Conservation (phyloP, 441 rosid genomes). For the Eutrema salsugineum region DNA sequence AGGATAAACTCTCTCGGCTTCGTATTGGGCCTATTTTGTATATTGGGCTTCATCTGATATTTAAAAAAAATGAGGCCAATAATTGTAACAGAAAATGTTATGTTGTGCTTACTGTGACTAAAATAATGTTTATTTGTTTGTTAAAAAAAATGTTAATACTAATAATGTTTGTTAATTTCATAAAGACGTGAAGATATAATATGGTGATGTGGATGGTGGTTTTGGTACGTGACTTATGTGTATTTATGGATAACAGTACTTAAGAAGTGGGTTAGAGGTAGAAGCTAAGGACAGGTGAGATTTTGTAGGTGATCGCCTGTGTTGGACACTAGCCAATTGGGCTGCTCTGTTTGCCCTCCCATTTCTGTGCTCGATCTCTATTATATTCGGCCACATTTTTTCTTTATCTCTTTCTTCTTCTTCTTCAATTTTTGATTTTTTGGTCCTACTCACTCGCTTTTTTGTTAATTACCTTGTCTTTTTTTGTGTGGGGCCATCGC, state of each 20-base stretch:
- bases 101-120: neutral
- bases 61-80: neutral
- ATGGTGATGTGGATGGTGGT: neutral
- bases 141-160: too few species aligned
- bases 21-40: neutral
- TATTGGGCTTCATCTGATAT: neutral
- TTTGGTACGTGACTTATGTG: conserved; percentile 17
- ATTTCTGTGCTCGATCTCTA: neutral
- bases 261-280: conserved; percentile 4
- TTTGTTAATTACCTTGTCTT: too few species aligned
- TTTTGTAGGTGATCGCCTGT: conserved; percentile 1
- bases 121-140: conserved; percentile 1
- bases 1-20: neutral
- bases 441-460: too few species aligned
- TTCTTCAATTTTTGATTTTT: too few species aligned
- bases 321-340: conserved; percentile 19
- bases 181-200: neutral
- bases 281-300: conserved; percentile 9
- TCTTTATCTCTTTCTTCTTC: too few species aligned
- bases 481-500: conserved; percentile 6
- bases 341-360: conserved; percentile 18
- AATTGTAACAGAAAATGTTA: too few species aligned
- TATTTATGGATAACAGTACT: neutral
- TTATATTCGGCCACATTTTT: too few species aligned
- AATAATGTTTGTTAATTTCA: neutral